Base-by-base conservation (phyloP, 768 basidiomycete species). In the Calocybe gangraenosa region DNA sequence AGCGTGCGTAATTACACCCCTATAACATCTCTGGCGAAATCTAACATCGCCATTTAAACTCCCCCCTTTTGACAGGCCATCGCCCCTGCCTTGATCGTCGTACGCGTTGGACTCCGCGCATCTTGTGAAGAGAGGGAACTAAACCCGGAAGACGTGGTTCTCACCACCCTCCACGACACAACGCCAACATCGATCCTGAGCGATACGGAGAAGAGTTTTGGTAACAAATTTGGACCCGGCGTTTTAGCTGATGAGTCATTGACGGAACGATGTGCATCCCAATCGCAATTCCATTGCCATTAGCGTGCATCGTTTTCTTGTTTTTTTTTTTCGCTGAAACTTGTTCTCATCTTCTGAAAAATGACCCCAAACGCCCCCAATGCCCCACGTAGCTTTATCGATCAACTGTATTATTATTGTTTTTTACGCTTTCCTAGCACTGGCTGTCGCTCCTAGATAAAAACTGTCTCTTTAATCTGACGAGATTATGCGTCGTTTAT, bases 91-190 rank as follows among this genome's bases (percentile, higher is more conserved):
- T 32, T 60, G 3, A 60, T 60, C 35, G 54, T 58, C 15, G 51
- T 60, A 19, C 56, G 59, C 13, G 55, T 60, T 11, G 59, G 57
- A 17, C 47, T 60, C 7, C 57, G 59, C 18, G 49, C 55, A 2
- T 55, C 59, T 10, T 50, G 55, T 33, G 49, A 58, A 15, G 54
- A 55, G 13, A 37, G 33, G 4, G 36, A 45, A 14, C 40, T 10
- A n/a, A 28, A 51, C 50, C 13, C 54, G 47, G 36, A 60, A n/a
- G 46, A 42, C n/a, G 43, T 48, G n/a, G 39, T 44, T 15, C 42
- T 52, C n/a, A 45, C 41, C 21, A 52, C 50, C 2, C 44, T 52
- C 30, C 46, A 44, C 13, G 43, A 47, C 15, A 44, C 37, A 6
- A 32, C 20, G 5, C 35, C 40, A 5, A 1, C 15, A 23, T 34